Conservation (phyloP, 192 early-diverging fungal species). For the Backusella circina region DNA sequence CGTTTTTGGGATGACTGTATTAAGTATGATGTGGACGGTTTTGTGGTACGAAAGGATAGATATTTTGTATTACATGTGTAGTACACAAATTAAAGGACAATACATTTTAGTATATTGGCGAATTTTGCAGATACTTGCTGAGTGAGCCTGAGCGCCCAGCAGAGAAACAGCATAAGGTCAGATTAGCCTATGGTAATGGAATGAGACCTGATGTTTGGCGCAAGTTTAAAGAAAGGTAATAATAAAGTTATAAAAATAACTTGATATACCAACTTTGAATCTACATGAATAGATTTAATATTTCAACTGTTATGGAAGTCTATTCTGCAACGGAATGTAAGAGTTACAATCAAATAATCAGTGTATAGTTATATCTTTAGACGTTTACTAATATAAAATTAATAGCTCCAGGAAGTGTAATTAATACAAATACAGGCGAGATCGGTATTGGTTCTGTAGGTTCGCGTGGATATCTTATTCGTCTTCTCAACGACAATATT, state of each 20-base stretch:
- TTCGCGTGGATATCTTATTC: conserved; percentile 39
- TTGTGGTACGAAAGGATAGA: conserved; percentile 27
- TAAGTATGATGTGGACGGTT: conserved; percentile 35
- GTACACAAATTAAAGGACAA: neutral
- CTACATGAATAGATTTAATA: conserved; percentile 42
- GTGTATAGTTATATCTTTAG: neutral
- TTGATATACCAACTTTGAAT: neutral
- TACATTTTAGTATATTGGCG: conserved; percentile 57
- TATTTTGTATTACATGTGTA: neutral
- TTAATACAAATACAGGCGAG: conserved; percentile 39
- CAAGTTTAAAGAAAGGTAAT: conserved; percentile 45
- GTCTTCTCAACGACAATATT: conserved; percentile 22
- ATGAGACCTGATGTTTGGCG: conserved; percentile 67
- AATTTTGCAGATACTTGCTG: conserved; percentile 64
- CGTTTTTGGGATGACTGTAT: conserved; percentile 53
- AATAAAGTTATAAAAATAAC: neutral
- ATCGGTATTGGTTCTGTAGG: conserved; percentile 61
- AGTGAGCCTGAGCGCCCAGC: conserved; percentile 40
- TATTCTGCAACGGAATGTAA: conserved; percentile 68
- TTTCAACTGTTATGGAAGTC: conserved; percentile 55
- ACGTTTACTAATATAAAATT: neutral
- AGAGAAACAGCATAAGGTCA: conserved; percentile 53
- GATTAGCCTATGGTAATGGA: conserved; percentile 63
- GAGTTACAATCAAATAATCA: neutral
- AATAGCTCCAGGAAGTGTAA: conserved; percentile 30